Percentiles rank a stretch among this genome's conserved stretches.
Conservation (phyloP, 2,329 filamentous ascomycete genomes). For the Botrytis paeoniae region DNA sequence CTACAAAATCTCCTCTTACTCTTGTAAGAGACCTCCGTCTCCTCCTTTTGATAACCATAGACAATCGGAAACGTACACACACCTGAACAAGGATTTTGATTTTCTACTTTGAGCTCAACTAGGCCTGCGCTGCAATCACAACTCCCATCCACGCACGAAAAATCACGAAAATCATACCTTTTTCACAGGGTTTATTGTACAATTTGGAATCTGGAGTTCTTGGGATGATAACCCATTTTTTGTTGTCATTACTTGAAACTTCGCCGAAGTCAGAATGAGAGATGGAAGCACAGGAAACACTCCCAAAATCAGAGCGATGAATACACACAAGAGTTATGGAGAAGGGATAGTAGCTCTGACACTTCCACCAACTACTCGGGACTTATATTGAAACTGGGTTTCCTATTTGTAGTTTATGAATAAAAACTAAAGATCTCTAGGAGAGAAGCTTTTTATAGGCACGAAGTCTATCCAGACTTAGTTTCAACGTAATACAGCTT, state of each 20-base stretch:
- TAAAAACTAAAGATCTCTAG: too few relatives aligned
- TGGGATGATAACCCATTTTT: rapidly evolving
- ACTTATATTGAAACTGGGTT: too few relatives aligned
- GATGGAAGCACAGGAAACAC: rapidly evolving
- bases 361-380: background rate
- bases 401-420: too few relatives aligned
- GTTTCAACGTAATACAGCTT: too few relatives aligned
- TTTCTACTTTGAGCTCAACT: background rate
- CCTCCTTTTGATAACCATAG: background rate
- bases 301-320: rapidly evolving
- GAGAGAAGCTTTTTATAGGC: background rate
- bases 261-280: rapidly evolving
- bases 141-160: rapidly evolving
- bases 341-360: rapidly evolving
- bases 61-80: rapidly evolving
- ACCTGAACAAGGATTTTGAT: rapidly evolving
- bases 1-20: background rate
- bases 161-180: rapidly evolving
- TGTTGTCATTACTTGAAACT: rapidly evolving
- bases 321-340: rapidly evolving
- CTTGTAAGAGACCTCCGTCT: background rate
- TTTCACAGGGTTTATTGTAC: rapidly evolving
- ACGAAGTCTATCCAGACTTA: background rate
- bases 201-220: rapidly evolving
- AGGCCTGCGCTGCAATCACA: rapidly evolving